Evolutionary conservation across 495 filamentous ascomycete species (phyloP).

Genomic region (Niebla homalea): DNA sequence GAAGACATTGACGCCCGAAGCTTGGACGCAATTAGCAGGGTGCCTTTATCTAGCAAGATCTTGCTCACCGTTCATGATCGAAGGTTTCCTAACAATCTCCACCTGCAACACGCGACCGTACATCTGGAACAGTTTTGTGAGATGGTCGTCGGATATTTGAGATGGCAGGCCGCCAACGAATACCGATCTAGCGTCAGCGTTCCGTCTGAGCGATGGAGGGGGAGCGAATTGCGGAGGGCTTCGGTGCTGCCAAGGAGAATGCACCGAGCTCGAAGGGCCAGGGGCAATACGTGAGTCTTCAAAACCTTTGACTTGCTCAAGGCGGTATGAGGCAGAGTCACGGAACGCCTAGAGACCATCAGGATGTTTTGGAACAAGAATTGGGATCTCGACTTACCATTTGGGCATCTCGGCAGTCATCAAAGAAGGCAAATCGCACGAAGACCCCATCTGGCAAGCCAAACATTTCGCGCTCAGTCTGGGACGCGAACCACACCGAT

Average conservation of each 20-base stretch:
- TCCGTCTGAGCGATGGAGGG: slow-evolving; percentile 11
- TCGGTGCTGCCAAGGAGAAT: slow-evolving; percentile 1
- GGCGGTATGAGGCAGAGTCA: slow-evolving; percentile 12
- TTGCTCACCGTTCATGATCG: slow-evolving; percentile 20
- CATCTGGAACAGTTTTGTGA: slow-evolving; percentile 25
- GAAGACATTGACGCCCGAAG: slow-evolving; percentile 25
- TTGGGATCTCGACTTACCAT: slow-evolving; percentile 12
- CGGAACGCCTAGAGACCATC: slow-evolving; percentile 13
- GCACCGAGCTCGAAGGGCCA: neutral
- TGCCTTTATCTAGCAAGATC: too few species aligned
- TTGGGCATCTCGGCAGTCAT: slow-evolving; percentile 26
- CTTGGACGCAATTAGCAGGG: slow-evolving; percentile 4
- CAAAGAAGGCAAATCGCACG: slow-evolving; percentile 33
- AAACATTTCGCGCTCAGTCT: slow-evolving; percentile 24
- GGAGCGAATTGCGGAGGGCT: slow-evolving; percentile 4
- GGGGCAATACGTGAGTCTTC: neutral
- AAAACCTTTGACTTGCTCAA: slow-evolving; percentile 13
- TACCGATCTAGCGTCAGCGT: slow-evolving; percentile 35
- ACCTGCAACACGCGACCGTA: slow-evolving; percentile 30
- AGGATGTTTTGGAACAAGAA: neutral
- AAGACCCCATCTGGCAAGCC: slow-evolving; percentile 34
- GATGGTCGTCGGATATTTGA: slow-evolving; percentile 22
- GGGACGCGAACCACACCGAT: slow-evolving; percentile 16
- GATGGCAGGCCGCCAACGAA: slow-evolving; percentile 37
- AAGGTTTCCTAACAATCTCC: slow-evolving; percentile 26